Evolutionary conservation across 352 stramenopile species (phyloP), one percentile per base, ranked within the genome.

Genomic region (Phytophthora kernoviae): DNA sequence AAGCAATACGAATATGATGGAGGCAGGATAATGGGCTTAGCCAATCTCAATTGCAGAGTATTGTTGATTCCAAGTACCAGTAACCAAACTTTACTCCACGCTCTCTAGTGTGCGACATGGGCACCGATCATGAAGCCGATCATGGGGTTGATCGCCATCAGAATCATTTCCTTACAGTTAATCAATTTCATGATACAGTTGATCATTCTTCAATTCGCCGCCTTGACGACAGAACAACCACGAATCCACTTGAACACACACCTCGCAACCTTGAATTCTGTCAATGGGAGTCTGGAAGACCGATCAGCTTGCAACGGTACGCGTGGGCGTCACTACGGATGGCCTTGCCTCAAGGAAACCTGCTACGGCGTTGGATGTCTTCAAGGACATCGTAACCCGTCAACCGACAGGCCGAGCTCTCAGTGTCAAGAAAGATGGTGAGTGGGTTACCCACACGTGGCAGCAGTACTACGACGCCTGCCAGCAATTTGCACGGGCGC

Each of bases 401-500:
- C 49, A 68, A 22, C 56, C 62, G 0, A 63, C 68, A 20, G 57
- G 45, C 24, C 51, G 58, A 62, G 74, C 77, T 14, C 73, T 87
- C 14, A 75, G 71, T 47, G 69, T 75, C 60, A 72, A 75, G 58
- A 67, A 68, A 34, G 22, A 64, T 51, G 77, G 54, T 55, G 59
- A 76, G 41, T 91, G 81, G 81, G 65, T 70, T 53, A 56, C 66
- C 17, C 76, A 88, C 54, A 79, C 81, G 18, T 91, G 79, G 79
- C 69, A 77, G 40, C 64, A 96, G 59, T 96, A 96, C 77, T 90
- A 85, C 48, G 62, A 77, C n/a, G 76, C 77, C 53, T 81, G 70
- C 40, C 60, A 77, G 39, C 58, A 65, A 26, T 93, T 96, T 45
- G 88, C 79, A 45, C 88, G 88, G 55, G 68, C 86, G 17, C 69